Conservation (phyloP, 305 asterid species). For the Fraxinus sp. region DNA sequence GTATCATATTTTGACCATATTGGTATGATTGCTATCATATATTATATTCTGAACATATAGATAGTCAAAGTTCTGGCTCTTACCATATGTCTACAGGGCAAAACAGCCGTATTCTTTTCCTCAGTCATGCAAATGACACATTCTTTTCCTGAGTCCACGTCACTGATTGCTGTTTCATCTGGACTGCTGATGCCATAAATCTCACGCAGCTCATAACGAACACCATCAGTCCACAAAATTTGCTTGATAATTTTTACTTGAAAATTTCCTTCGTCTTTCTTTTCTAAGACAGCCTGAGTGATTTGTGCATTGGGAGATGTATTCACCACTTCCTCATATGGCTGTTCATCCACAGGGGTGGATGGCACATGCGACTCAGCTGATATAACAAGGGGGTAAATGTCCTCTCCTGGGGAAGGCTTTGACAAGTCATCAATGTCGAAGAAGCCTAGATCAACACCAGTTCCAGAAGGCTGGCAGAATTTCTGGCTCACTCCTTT, state of each 20-base stretch:
- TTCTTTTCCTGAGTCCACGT: slow-evolving; percentile 71
- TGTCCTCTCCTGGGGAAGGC: slow-evolving; percentile 62
- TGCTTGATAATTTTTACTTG: slow-evolving; percentile 74
- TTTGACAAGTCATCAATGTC: slow-evolving; percentile 73
- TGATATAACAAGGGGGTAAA: slow-evolving; percentile 74
- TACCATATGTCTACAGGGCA: slow-evolving; percentile 97
- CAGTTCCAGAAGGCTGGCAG: slow-evolving; percentile 79
- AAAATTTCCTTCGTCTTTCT: slow-evolving; percentile 48
- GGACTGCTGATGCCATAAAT: slow-evolving; percentile 68
- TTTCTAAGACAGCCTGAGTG: slow-evolving; percentile 69
- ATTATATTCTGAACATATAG: not conserved
- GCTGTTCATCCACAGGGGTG: slow-evolving; percentile 23
- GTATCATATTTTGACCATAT: not conserved
- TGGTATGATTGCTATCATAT: slow-evolving; percentile 3
- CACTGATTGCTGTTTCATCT: slow-evolving; percentile 47
- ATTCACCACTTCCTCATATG: slow-evolving; percentile 28
- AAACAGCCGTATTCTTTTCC: slow-evolving; percentile 74
- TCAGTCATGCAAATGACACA: slow-evolving; percentile 95
- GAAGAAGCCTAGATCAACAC: slow-evolving; percentile 82
- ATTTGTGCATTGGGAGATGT: slow-evolving; percentile 67
- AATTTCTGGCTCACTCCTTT: slow-evolving; percentile 82
- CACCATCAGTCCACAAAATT: slow-evolving; percentile 71
- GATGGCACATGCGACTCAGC: slow-evolving; percentile 54
- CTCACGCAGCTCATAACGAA: slow-evolving; percentile 83
- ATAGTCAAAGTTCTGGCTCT: slow-evolving; percentile 24